Evolutionary conservation across 768 basidiomycete species (phyloP).

Genomic region (Gymnopilus junonius): DNA sequence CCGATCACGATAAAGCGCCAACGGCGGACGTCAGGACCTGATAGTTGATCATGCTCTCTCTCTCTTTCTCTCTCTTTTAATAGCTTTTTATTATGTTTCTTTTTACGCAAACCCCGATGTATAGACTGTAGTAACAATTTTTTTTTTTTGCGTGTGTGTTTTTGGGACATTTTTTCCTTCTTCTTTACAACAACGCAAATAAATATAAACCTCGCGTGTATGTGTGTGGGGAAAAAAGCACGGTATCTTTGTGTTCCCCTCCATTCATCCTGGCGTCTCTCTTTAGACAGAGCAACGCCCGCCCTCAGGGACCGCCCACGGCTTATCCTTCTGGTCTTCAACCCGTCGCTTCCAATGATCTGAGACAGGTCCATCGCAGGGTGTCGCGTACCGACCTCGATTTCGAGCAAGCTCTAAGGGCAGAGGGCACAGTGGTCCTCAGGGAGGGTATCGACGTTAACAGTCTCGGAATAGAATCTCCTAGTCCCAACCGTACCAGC

Average conservation of each 20-base stretch:
- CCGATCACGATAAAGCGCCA: slow-evolving; percentile 74
- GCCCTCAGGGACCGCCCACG: slow-evolving; percentile 34
- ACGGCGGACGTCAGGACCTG: slow-evolving; percentile 69
- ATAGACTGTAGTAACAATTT: slow-evolving; percentile 12
- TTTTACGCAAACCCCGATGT: slow-evolving; percentile 4
- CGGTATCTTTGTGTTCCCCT: slow-evolving; percentile 4
- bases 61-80: slow-evolving; percentile 14
- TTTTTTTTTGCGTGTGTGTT: background rate
- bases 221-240: too few relatives aligned
- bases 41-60: slow-evolving; percentile 24
- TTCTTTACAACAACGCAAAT: slow-evolving; percentile 7
- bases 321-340: slow-evolving; percentile 44
- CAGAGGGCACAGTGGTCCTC: slow-evolving; percentile 69
- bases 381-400: slow-evolving; percentile 78
- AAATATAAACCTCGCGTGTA: slow-evolving; percentile 1
- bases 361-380: slow-evolving; percentile 50
- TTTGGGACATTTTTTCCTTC: too few relatives aligned
- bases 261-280: slow-evolving; percentile 66
- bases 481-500: slow-evolving; percentile 44
- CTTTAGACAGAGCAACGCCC: slow-evolving; percentile 53
- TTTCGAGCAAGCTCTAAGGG: slow-evolving; percentile 77
- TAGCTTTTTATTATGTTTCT: slow-evolving; percentile 15
- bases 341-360: slow-evolving; percentile 60
- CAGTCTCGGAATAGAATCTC: slow-evolving; percentile 58
- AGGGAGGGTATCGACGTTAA: slow-evolving; percentile 75